Evolutionary conservation across 1,139 yeast genomes (phyloP).

Genomic region (Sugiyamaella novakii): DNA sequence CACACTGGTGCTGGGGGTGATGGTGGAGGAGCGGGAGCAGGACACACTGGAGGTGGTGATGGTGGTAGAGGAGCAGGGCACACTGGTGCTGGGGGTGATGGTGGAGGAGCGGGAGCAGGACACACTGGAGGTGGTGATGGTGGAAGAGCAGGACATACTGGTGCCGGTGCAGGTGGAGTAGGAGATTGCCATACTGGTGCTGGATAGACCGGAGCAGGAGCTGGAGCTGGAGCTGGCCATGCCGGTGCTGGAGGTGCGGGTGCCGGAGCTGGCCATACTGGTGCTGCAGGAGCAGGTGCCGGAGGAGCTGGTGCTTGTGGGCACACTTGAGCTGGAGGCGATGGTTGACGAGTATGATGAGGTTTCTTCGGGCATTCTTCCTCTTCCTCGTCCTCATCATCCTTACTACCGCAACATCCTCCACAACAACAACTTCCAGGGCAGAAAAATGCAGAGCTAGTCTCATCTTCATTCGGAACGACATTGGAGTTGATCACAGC

Average conservation of each 20-base stretch:
- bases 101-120: slow-evolving; percentile 21
- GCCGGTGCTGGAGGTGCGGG: slow-evolving; percentile 18
- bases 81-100: slow-evolving; percentile 20
- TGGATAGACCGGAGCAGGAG: slow-evolving; percentile 15
- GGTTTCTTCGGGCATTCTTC: neutral
- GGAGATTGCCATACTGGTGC: neutral
- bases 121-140: slow-evolving; percentile 14
- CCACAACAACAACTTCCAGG: slow-evolving; percentile 6
- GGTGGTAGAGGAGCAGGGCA: slow-evolving; percentile 14
- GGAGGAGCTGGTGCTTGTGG: slow-evolving; percentile 19
- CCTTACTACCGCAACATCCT: slow-evolving; percentile 14
- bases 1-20: slow-evolving; percentile 19
- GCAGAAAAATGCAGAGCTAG: slow-evolving; percentile 5
- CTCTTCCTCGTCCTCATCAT: slow-evolving; percentile 6
- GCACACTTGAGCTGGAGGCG: slow-evolving; percentile 21
- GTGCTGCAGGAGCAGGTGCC: slow-evolving; percentile 20
- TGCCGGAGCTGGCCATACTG: slow-evolving; percentile 16
- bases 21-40: slow-evolving; percentile 21
- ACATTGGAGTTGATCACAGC: too few relatives aligned
- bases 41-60: slow-evolving; percentile 18
- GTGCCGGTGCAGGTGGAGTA: neutral
- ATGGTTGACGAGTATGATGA: slow-evolving; percentile 19
- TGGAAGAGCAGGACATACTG: slow-evolving; percentile 18
- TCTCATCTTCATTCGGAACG: neutral
- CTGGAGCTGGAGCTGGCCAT: slow-evolving; percentile 18